Percentiles rank a stretch among this genome's conserved stretches.
These are phyloP conservation scores for Isabelozyma gotoi DNA, from an alignment of 805 yeast species.

Conservation along the genomic window DNA sequence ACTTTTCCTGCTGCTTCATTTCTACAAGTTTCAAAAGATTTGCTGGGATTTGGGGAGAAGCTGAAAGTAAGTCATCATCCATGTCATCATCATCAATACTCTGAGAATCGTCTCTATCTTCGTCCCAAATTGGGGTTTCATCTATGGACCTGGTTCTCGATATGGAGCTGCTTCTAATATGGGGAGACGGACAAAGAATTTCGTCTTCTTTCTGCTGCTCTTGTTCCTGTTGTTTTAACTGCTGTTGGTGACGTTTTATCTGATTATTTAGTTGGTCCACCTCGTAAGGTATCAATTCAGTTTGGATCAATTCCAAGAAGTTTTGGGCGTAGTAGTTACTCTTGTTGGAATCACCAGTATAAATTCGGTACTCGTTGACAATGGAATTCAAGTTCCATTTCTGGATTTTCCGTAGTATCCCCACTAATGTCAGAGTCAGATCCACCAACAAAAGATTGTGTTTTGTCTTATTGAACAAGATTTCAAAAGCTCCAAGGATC, in stretches of 20 bases:
- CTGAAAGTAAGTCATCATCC: slow-evolving; percentile 49
- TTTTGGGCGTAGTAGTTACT: slow-evolving; percentile 79
- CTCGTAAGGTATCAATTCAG: slow-evolving; percentile 48
- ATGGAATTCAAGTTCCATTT: slow-evolving; percentile 88
- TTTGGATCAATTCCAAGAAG: slow-evolving; percentile 70
- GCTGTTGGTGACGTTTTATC: slow-evolving; percentile 13
- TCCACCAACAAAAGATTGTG: slow-evolving; percentile 78
- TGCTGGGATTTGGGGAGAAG: slow-evolving; percentile 70
- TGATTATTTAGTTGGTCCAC: slow-evolving; percentile 27
- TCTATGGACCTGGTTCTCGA: slow-evolving; percentile 9
- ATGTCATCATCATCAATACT: slow-evolving; percentile 41
- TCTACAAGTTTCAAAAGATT: slow-evolving; percentile 57
- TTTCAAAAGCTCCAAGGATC: slow-evolving; percentile 63
- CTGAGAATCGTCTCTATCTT: slow-evolving; percentile 20
- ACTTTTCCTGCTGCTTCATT: slow-evolving; percentile 40
- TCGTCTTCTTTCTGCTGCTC: slow-evolving; percentile 8
- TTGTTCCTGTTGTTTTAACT: slow-evolving; percentile 1
- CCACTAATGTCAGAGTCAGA: slow-evolving; percentile 74
- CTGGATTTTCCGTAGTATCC: slow-evolving; percentile 77
- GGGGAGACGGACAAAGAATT: slow-evolving; percentile 1
- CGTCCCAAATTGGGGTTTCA: slow-evolving; percentile 20
- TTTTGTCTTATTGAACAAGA: slow-evolving; percentile 59
- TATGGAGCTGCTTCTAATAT: neutral
- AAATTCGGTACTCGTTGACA: slow-evolving; percentile 79
- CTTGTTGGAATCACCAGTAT: slow-evolving; percentile 60